Evolutionary conservation across 495 filamentous ascomycete species (phyloP).

Genomic region (Penicillium desertorum): DNA sequence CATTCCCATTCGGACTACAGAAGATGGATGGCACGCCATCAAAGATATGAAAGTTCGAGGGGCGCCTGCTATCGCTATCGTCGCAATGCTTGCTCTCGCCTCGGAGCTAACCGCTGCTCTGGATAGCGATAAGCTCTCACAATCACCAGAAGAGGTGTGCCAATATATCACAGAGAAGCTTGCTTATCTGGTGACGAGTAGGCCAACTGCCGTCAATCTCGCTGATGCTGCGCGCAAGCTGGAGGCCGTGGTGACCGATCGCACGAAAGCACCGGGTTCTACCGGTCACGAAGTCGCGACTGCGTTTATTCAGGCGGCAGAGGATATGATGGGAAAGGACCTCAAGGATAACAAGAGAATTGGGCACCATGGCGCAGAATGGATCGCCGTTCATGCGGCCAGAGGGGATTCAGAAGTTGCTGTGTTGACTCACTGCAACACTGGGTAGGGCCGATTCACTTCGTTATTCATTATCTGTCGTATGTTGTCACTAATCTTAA

Average conservation of each 20-base stretch:
- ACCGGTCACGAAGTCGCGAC: slow-evolving; percentile 52
- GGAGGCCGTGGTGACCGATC: slow-evolving; percentile 52
- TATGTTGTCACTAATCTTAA: slow-evolving; percentile 10
- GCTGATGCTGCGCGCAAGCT: slow-evolving; percentile 84
- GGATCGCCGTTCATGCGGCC: slow-evolving; percentile 61
- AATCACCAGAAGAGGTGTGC: slow-evolving; percentile 57
- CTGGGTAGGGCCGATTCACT: slow-evolving; percentile 59
- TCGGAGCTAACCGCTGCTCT: slow-evolving; percentile 47
- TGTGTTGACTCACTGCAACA: slow-evolving; percentile 95
- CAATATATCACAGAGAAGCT: slow-evolving; percentile 70
- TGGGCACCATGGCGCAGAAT: slow-evolving; percentile 77
- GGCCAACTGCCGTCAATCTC: slow-evolving; percentile 93
- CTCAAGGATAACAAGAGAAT: slow-evolving; percentile 82
- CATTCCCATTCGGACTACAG: slow-evolving; percentile 66
- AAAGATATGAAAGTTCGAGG: slow-evolving; percentile 91
- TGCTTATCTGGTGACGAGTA: slow-evolving; percentile 78
- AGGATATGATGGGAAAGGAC: slow-evolving; percentile 86
- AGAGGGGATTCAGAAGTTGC: slow-evolving; percentile 50
- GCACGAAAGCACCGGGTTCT: slow-evolving; percentile 30
- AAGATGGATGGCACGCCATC: slow-evolving; percentile 91
- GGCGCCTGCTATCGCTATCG: slow-evolving; percentile 95
- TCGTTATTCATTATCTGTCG: slow-evolving; percentile 8
- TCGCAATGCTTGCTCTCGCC: slow-evolving; percentile 83
- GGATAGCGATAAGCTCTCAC: slow-evolving; percentile 25
- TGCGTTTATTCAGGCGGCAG: slow-evolving; percentile 74